Percentiles rank a stretch among this genome's conserved stretches.
Evolutionary conservation across 192 early-diverging fungal genomes (phyloP).

Genomic region (Backusella mclennaniae): DNA sequence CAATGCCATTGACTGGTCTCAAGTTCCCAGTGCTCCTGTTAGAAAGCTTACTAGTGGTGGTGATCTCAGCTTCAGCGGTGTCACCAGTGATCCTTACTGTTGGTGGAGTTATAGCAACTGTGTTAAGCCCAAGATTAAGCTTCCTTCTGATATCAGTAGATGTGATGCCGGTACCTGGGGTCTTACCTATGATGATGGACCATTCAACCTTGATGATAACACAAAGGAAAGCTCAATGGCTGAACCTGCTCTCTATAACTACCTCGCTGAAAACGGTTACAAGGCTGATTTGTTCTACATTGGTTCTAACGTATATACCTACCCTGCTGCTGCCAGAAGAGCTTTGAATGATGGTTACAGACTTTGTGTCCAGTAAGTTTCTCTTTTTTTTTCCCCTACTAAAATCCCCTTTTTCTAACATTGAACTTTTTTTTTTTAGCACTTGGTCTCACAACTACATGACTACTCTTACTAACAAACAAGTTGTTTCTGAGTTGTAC

Average conservation of each 20-base stretch:
- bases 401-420: too few species aligned
- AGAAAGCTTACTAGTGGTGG: slow-evolving; percentile 17
- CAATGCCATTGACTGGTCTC: slow-evolving; percentile 10
- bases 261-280: slow-evolving; percentile 11
- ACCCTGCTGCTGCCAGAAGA: slow-evolving; percentile 36
- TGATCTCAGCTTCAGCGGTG: not conserved
- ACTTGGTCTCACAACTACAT: slow-evolving; percentile 56
- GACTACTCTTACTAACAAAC: slow-evolving; percentile 40
- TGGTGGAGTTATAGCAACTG: slow-evolving; percentile 27
- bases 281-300: slow-evolving; percentile 23
- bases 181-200: slow-evolving; percentile 47
- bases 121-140: not conserved
- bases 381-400: not conserved
- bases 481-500: slow-evolving; percentile 52
- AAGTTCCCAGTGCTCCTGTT: not conserved
- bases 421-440: not conserved
- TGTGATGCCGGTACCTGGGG: slow-evolving; percentile 39
- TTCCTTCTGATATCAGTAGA: slow-evolving; percentile 15
- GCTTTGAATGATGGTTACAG: slow-evolving; percentile 51
- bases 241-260: slow-evolving; percentile 26
- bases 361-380: slow-evolving; percentile 38
- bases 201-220: slow-evolving; percentile 11
- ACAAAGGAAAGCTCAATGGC: not conserved
- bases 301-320: slow-evolving; percentile 39
- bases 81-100: slow-evolving; percentile 17